phyloP scores from a whole-genome alignment of 495 filamentous ascomycete species.

The Pyrenula aspistea region DNA sequence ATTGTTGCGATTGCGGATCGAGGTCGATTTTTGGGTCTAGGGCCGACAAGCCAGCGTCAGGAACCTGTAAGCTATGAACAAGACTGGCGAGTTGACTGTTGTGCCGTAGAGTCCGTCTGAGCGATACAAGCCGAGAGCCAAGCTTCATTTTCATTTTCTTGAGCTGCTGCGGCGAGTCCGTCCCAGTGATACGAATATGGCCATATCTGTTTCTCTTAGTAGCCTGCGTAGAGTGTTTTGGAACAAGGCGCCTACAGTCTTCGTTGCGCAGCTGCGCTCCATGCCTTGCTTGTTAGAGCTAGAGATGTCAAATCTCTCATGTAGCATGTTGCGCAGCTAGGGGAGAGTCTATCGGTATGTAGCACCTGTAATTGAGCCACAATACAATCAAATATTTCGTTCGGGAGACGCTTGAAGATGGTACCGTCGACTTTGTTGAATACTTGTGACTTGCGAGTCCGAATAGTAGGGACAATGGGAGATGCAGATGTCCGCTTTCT shows the following conservation, averaged over 20 bases:
- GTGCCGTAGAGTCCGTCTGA: conserved; percentile 64
- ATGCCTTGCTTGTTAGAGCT: conserved; percentile 52
- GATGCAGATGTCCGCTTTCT: not conserved
- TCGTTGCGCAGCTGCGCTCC: conserved; percentile 52
- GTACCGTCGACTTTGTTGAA: not conserved
- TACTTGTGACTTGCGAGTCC: not conserved
- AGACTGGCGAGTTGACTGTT: conserved; percentile 57
- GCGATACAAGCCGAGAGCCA: conserved; percentile 56
- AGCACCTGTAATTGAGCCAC: conserved; percentile 35
- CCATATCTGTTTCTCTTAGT: conserved; percentile 41
- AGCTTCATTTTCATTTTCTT: conserved; percentile 57
- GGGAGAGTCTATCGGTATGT: conserved; percentile 28
- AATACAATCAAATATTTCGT: conserved; percentile 46
- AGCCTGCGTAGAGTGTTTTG: not conserved
- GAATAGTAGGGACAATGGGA: not conserved
- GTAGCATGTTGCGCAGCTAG: conserved; percentile 61
- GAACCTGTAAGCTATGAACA: conserved; percentile 64
- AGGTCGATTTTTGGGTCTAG: conserved; percentile 36
- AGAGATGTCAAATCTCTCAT: conserved; percentile 62
- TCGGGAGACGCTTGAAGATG: conserved; percentile 37
- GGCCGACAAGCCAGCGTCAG: conserved; percentile 32
- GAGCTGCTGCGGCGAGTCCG: conserved; percentile 48
- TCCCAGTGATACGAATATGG: conserved; percentile 55
- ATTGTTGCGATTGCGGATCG: conserved; percentile 40
- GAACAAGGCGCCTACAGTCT: conserved; percentile 25